phyloP scores from a whole-genome alignment of 2,329 filamentous ascomycete genomes.

The Westerdykella ornata region DNA sequence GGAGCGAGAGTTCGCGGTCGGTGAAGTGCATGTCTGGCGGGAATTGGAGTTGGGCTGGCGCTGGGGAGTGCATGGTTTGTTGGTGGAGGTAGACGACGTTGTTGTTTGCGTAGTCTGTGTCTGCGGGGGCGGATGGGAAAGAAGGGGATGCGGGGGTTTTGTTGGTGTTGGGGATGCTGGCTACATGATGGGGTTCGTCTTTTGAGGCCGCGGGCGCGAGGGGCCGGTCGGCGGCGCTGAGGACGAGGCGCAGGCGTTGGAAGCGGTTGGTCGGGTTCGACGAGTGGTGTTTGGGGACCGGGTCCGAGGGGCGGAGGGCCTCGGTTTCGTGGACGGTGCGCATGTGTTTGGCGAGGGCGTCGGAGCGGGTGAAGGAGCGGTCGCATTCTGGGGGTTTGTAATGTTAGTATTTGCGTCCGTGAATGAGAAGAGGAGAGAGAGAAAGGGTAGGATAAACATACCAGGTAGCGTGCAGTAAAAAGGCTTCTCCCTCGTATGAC shows the following conservation, averaged over 20 bases:
- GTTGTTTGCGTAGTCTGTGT: conserved; percentile 45
- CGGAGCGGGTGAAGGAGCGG: conserved; percentile 89
- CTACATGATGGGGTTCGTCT: no score
- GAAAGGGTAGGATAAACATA: conserved; percentile 41
- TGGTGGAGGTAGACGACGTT: conserved; percentile 55
- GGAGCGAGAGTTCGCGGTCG: conserved; percentile 56
- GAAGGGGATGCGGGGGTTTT: conserved; percentile 33
- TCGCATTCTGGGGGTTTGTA: conserved; percentile 74
- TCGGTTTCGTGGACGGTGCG: conserved; percentile 97
- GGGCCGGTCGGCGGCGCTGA: conserved; percentile 30
- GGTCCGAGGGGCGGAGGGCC: conserved; percentile 68
- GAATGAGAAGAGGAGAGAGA: background rate
- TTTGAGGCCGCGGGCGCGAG: conserved; percentile 17
- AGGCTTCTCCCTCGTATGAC: conserved; percentile 95
- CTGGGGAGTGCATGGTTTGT: conserved; percentile 51
- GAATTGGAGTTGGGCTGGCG: conserved; percentile 48
- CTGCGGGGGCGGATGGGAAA: conserved; percentile 11
- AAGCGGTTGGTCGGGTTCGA: conserved; percentile 43
- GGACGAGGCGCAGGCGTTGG: conserved; percentile 41
- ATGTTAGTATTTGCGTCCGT: conserved; percentile 3
- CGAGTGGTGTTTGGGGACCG: conserved; percentile 59
- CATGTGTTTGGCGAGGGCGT: conserved; percentile 97
- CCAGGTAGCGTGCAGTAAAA: conserved; percentile 94
- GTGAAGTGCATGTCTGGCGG: conserved; percentile 56
- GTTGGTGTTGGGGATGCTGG: no score